Evolutionary conservation across 176 grass and related monocot species (phyloP), one percentile per base, ranked within the genome.

Genomic region (Eragrostis curvula): DNA sequence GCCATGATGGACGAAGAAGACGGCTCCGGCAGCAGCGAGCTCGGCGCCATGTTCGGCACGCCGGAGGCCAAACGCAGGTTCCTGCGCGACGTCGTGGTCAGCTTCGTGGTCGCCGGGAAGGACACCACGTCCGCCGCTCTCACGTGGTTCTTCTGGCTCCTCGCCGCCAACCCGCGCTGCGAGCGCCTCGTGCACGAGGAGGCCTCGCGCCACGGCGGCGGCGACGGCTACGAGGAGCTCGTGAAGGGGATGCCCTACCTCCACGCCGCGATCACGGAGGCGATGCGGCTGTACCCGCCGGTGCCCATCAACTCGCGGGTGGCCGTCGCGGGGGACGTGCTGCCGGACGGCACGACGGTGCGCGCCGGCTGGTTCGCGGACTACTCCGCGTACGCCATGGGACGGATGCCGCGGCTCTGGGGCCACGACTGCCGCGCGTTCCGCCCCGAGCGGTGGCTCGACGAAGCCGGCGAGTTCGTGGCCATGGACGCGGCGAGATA

Each of bases 141-240:
- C 4, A 86, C 86, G 1, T 93, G 94, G 91, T 85, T 97, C 78
- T 93, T 97, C 88, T 97, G 94, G 94, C 84, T 91, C 28, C 84
- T 89, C 50, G 71, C 71, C 55, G 89, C 58, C 68, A 76, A 89
- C 69, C 78, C 84, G 66, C 71, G 67, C 45, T 83, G 89, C 76
- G 84, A 92, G 71, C 15, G 73, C 55, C 88, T 59, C 24, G 88
- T 87, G 28, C 8, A 73, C 79, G 74, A 89, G 56, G 88, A 91
- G 63, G 86, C 69, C 9, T 68, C 80, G 56, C 78, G 63, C 8
- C 21, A 30, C 21, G 51, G n/a, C 24, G 81, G 85, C 52, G 50
- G 63, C 28, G 46, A 39, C 3, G 66, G 24, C 41, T 74, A 85
- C 72, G 70, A 87, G 8, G 88, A 87, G 14, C 68, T 91, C 42